phyloP scores from a whole-genome alignment of 2,329 filamentous ascomycete species.

The Chrysoporthe deuterocubensis region DNA sequence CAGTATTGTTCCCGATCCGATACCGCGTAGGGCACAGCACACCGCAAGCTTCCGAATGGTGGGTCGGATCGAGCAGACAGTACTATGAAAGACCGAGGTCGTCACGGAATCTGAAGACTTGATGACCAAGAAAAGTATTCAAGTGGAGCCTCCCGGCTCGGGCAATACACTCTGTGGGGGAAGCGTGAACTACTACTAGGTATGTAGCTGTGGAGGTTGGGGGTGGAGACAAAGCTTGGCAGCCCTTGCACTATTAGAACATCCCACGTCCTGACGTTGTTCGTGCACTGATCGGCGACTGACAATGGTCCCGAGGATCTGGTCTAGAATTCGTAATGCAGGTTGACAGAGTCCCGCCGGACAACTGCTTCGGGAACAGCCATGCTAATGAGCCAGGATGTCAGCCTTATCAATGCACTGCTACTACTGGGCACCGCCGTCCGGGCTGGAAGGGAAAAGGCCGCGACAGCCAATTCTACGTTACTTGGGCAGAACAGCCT shows the following conservation, averaged over 20 bases:
- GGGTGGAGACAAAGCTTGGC: background rate
- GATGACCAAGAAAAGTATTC: background rate
- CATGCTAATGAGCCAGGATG: background rate
- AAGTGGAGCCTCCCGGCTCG: background rate
- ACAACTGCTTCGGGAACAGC: background rate
- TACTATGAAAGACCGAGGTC: background rate
- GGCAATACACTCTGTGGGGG: constrained; percentile 14
- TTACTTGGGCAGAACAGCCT: too few relatives aligned
- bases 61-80: background rate
- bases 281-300: constrained; percentile 2
- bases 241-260: background rate
- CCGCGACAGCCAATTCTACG: background rate
- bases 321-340: background rate
- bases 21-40: background rate
- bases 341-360: constrained; percentile 4
- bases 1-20: background rate
- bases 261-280: background rate
- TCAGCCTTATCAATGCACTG: background rate
- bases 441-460: background rate
- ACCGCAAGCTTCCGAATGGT: background rate
- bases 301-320: background rate
- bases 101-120: background rate
- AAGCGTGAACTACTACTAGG: background rate
- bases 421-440: background rate
- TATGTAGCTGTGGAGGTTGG: background rate